phyloP scores from a whole-genome alignment of 129 eudicot species.

The Flaveria robusta region DNA sequence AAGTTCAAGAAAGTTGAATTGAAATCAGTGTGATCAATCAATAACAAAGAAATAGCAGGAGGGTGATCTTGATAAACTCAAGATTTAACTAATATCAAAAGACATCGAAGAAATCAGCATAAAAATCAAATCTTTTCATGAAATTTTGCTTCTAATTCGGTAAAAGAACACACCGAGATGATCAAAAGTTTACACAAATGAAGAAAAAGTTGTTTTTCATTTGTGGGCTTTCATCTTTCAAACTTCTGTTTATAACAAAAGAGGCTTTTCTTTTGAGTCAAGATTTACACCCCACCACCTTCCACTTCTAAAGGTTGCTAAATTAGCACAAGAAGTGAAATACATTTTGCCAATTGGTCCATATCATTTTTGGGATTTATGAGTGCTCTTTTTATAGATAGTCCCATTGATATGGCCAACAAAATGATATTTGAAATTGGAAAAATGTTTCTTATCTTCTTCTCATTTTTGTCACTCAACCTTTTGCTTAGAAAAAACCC shows the following conservation, averaged over 20 bases:
- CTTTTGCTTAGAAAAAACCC: constrained; percentile 30
- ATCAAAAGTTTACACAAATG: constrained; percentile 25
- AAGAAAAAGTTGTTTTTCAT: constrained; percentile 25
- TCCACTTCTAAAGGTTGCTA: constrained; percentile 26
- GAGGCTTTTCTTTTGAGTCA: constrained; percentile 31
- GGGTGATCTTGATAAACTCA: constrained; percentile 22
- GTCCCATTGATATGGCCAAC: constrained; percentile 75
- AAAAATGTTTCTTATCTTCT: constrained; percentile 71
- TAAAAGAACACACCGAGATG: constrained; percentile 29
- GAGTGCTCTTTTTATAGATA: constrained; percentile 39
- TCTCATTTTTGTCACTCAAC: constrained; percentile 42
- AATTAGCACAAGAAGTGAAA: constrained; percentile 23
- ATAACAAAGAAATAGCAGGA: constrained; percentile 14
- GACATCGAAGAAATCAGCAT: constrained; percentile 51
- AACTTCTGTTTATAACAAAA: constrained; percentile 44
- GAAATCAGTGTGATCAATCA: constrained; percentile 20
- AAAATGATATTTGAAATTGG: constrained; percentile 50
- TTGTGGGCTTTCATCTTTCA: constrained; percentile 40
- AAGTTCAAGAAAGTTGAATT: constrained; percentile 26
- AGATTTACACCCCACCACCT: constrained; percentile 29
- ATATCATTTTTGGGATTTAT: constrained; percentile 24
- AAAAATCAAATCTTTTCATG: constrained; percentile 35
- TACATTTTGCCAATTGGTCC: constrained; percentile 24
- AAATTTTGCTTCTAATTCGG: constrained; percentile 37
- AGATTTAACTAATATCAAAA: constrained; percentile 57